These are phyloP conservation scores for Saccharomycopsis sp. DNA, from an alignment of 805 yeast genomes.

Conservation along the genomic window DNA sequence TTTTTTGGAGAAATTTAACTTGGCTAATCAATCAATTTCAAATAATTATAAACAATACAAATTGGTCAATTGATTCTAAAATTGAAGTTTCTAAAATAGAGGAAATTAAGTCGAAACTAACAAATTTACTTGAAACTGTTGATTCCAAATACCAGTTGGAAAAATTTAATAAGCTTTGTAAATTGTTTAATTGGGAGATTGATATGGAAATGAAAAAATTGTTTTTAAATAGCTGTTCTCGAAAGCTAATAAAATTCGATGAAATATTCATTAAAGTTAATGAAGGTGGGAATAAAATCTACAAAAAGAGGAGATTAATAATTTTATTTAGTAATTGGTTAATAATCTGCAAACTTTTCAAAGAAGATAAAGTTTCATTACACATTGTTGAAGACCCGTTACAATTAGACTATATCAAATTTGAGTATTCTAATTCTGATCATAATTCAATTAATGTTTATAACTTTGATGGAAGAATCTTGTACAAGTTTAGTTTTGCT, in stretches of 20 bases:
- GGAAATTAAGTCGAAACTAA: constrained; percentile 1
- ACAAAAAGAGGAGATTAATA: constrained; percentile 20
- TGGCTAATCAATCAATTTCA: constrained; percentile 3
- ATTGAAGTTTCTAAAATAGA: constrained; percentile 10
- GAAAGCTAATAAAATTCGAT: constrained; percentile 11
- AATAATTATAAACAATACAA: constrained; percentile 5
- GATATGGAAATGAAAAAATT: constrained; percentile 8
- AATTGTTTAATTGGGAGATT: constrained; percentile 14
- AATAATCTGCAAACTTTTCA: constrained; percentile 13
- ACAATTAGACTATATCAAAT: constrained; percentile 7
- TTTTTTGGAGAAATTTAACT: constrained; percentile 10
- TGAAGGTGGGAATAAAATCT: constrained; percentile 19
- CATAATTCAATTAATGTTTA: constrained; percentile 20
- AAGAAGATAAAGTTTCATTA: constrained; percentile 13
- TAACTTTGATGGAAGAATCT: constrained; percentile 15
- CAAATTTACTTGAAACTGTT: constrained; percentile 8
- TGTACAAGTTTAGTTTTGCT: constrained; percentile 18
- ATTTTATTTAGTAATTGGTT: constrained; percentile 20
- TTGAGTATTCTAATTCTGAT: constrained; percentile 20
- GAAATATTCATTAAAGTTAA: constrained; percentile 17
- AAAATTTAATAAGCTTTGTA: constrained; percentile 14
- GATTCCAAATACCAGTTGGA: constrained; percentile 7
- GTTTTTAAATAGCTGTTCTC: constrained; percentile 13
- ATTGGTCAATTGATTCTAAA: constrained; percentile 12
- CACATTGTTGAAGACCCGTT: constrained; percentile 20